Conservation (phyloP, 345 rosid species). For the Bretschneidera sinensis region DNA sequence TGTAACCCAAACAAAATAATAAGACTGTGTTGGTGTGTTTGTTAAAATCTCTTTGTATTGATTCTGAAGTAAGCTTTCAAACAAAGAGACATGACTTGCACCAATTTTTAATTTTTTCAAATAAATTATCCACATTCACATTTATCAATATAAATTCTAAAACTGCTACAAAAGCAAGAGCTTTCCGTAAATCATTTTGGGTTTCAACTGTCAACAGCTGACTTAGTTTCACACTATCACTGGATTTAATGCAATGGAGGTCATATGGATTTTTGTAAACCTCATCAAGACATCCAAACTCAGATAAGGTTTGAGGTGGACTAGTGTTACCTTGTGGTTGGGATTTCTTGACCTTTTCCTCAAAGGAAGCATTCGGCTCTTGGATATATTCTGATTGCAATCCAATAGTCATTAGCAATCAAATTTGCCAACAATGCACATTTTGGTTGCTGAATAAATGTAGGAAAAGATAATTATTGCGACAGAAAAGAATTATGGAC, state of each 20-base stretch:
- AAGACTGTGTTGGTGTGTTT: no score
- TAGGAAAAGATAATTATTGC: slow-evolving; percentile 1
- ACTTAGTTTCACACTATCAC: slow-evolving; percentile 13
- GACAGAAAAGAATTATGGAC: slow-evolving; percentile 15
- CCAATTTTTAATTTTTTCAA: neutral
- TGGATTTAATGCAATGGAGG: slow-evolving; percentile 8
- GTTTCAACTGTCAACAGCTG: slow-evolving; percentile 4
- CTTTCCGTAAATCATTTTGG: slow-evolving; percentile 1
- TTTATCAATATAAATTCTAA: no score
- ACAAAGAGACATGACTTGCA: neutral
- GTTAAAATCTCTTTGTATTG: no score
- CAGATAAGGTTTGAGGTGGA: slow-evolving; percentile 14
- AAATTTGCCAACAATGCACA: slow-evolving; percentile 10
- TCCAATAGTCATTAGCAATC: slow-evolving; percentile 19
- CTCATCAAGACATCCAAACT: slow-evolving; percentile 22
- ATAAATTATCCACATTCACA: no score
- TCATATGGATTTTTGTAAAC: slow-evolving; percentile 23
- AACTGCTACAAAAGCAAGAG: neutral
- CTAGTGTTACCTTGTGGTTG: slow-evolving; percentile 34
- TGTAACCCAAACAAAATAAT: neutral
- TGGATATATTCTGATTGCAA: slow-evolving; percentile 20
- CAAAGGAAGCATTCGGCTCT: slow-evolving; percentile 30
- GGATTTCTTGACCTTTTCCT: slow-evolving; percentile 31
- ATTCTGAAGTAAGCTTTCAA: neutral
- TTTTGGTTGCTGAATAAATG: slow-evolving; percentile 9